Evolutionary conservation across 2,329 filamentous ascomycete genomes (phyloP).

Genomic region (Colletotrichum sp.): DNA sequence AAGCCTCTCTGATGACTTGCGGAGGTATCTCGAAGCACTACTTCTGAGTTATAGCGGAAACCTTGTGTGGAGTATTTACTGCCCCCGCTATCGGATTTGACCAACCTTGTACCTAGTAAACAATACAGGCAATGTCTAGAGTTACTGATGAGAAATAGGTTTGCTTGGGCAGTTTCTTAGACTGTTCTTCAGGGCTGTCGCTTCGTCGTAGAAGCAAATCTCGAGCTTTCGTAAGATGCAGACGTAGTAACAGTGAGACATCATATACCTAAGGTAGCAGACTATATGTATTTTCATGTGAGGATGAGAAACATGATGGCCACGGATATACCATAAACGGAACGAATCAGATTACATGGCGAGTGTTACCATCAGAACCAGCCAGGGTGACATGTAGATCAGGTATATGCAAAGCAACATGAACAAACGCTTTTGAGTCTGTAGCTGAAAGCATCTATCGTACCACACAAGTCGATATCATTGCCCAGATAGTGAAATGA

Average conservation of each 20-base stretch:
- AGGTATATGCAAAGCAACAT: no score
- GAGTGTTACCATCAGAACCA: not conserved
- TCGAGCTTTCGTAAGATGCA: not conserved
- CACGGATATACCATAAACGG: not conserved
- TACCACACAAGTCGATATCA: not conserved
- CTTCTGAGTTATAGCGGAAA: not conserved
- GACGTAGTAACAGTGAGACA: not conserved
- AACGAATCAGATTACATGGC: not conserved
- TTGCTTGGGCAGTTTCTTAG: not conserved
- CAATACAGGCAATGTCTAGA: not conserved
- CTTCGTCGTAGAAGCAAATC: not conserved
- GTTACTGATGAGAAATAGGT: not conserved
- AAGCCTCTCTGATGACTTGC: not conserved
- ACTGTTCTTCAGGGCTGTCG: not conserved
- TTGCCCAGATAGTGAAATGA: not conserved
- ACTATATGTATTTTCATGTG: not conserved
- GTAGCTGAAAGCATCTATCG: not conserved
- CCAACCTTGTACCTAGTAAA: not conserved
- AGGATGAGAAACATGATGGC: not conserved
- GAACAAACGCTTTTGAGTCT: not conserved
- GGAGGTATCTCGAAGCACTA: not conserved
- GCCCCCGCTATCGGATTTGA: not conserved
- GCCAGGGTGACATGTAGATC: not conserved
- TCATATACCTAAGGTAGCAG: not conserved
- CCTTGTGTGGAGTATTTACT: not conserved